Percentiles rank a stretch among this genome's conserved stretches.
phyloP scores from a whole-genome alignment of 345 rosid genomes.

The Balakata baccata region DNA sequence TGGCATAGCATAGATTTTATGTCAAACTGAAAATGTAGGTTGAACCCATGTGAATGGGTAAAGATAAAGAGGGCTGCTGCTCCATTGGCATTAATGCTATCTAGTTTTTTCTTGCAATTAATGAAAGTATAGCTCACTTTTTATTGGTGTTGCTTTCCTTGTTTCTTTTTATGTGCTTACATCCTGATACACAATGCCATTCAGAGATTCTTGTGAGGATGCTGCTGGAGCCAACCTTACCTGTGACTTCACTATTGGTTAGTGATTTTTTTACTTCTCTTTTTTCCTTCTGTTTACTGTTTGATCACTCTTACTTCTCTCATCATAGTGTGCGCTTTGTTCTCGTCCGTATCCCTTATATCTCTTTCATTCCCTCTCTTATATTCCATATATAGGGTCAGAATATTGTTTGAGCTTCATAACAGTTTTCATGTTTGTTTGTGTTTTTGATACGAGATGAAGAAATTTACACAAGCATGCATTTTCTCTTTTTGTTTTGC shows the following conservation, averaged over 20 bases:
- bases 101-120: background rate
- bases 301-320: background rate
- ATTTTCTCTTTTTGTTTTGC: background rate
- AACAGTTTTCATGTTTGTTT: background rate
- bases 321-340: background rate
- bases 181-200: constrained; percentile 8
- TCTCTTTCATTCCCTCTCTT: background rate
- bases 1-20: background rate
- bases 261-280: constrained; percentile 16
- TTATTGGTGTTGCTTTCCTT: background rate
- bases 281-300: background rate
- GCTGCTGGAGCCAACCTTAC: constrained; percentile 45
- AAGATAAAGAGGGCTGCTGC: background rate
- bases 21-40: background rate
- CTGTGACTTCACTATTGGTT: constrained; percentile 45
- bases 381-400: background rate
- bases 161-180: constrained; percentile 1
- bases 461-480: background rate
- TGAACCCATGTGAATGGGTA: background rate
- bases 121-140: background rate
- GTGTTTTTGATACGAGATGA: background rate
- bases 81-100: background rate
- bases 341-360: background rate
- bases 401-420: background rate
- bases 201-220: constrained; percentile 49